phyloP scores from a whole-genome alignment of 2,329 filamentous ascomycete genomes.

The Waltergamsia citrina region DNA sequence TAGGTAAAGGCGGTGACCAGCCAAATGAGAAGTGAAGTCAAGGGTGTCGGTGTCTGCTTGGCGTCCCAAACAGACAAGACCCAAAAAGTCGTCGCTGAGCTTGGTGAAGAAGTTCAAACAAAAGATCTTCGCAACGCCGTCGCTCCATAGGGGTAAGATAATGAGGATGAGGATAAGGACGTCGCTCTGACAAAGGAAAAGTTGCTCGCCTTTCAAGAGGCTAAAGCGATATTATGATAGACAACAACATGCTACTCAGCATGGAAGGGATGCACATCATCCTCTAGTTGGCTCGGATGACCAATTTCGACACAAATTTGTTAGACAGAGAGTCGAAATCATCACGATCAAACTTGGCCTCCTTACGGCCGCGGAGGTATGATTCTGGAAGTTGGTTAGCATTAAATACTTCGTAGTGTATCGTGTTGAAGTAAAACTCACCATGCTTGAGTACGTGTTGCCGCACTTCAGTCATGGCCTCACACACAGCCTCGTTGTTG shows the following conservation, averaged over 20 bases:
- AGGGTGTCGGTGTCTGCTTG: slow-evolving; percentile 3
- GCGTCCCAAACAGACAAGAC: too few relatives aligned
- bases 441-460: slow-evolving; percentile 89
- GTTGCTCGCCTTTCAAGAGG: slow-evolving; percentile 3
- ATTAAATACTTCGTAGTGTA: too few relatives aligned
- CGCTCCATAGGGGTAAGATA: background rate
- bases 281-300: slow-evolving; percentile 83
- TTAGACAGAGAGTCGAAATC: slow-evolving; percentile 95
- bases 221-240: slow-evolving; percentile 5
- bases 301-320: slow-evolving; percentile 93
- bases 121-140: slow-evolving; percentile 3
- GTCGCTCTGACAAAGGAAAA: slow-evolving; percentile 17
- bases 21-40: slow-evolving; percentile 18
- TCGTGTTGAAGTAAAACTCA: too few relatives aligned
- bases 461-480: slow-evolving; percentile 92
- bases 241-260: slow-evolving; percentile 1
- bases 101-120: background rate
- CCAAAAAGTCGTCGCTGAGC: background rate
- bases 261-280: slow-evolving; percentile 4
- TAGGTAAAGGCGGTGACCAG: slow-evolving; percentile 21
- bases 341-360: slow-evolving; percentile 76
- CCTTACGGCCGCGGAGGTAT: slow-evolving; percentile 73
- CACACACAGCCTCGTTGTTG: slow-evolving; percentile 86
- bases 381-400: slow-evolving; percentile 49
- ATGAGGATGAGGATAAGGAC: slow-evolving; percentile 2